Base-by-base conservation (phyloP, 2,329 filamentous ascomycete genomes). In the Epicoccum sorghinum region DNA sequence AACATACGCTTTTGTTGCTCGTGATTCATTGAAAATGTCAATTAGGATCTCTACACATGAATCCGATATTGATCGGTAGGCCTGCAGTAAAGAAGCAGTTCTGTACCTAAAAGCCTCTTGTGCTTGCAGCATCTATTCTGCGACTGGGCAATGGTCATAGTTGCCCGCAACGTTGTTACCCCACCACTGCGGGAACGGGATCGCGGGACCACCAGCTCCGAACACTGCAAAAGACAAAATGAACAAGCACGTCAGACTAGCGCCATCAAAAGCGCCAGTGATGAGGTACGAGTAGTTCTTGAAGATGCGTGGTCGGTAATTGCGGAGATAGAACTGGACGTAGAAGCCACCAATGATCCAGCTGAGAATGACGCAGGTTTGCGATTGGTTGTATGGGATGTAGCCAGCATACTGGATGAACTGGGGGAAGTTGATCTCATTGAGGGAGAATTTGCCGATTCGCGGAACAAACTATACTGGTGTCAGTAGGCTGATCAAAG, bases 261-360 rank as follows among this genome's bases (percentile, higher is more conserved):
- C 58, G 29, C 56, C 58, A 33, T 61, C 58, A 13, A 61, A 61
- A 1, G 56, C 58, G 25, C 58, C 56, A 40, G 56, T 47, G 12
- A 61, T 57, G 3, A 61, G 44, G 50, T 61, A 61, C 9, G 56
- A 57, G 49, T 61, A 61, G 47, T 61, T 50, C 44, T 51, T 60
- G 55, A 60, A 60, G 48, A 60, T 60, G 42, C 58, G 55, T 3
- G 58, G 58, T 8, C 52, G 55, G 48, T 60, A 58, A 43, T 58
- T 60, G 42, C 58, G 55, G 2, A 60, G 58, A 35, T 58, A 60
- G 38, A 58, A 60, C 24, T 60, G 58, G 4, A 52, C 56, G 52
- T 52, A 60, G 35, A 60, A 56, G 2, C 58, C 55, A 14, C 47
- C 58, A 37, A 60, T 53, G 4, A 36, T 56, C 58, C 55, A 60